phyloP scores from a whole-genome alignment of 495 filamentous ascomycete species.

The Xylaria intraflava region DNA sequence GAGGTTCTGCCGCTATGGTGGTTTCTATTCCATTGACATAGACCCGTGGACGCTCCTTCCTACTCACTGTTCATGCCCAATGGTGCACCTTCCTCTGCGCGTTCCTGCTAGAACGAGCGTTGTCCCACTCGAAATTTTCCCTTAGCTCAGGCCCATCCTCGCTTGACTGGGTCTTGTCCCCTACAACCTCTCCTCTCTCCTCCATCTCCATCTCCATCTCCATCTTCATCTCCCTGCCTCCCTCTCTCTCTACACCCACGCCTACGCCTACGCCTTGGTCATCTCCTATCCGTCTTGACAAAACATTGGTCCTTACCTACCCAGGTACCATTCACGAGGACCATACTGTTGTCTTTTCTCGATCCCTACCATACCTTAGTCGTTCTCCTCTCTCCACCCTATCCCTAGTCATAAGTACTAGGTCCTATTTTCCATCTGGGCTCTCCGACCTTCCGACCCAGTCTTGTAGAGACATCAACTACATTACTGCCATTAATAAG shows the following conservation, averaged over 20 bases:
- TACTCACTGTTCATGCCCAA: neutral
- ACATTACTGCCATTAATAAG: neutral
- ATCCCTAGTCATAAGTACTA: neutral
- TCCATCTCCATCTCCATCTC: too few species aligned
- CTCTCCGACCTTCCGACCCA: neutral
- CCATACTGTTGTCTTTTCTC: neutral
- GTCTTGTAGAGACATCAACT: neutral
- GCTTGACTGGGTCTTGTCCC: too few species aligned
- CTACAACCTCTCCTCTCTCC: too few species aligned
- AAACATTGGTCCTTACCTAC: neutral
- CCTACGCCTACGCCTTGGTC: too few species aligned
- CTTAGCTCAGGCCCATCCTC: neutral
- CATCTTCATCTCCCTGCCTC: neutral
- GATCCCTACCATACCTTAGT: neutral
- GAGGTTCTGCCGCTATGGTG: neutral
- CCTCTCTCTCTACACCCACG: neutral
- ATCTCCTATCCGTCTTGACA: neutral
- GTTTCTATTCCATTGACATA: neutral
- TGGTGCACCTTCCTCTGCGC: neutral
- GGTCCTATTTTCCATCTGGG: neutral
- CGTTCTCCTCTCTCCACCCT: neutral
- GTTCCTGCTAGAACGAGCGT: neutral
- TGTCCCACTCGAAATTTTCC: slow-evolving; percentile 2
- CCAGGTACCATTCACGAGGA: neutral
- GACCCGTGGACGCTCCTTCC: slow-evolving; percentile 1